phyloP scores from a whole-genome alignment of 192 early-diverging fungal genomes.

The Oehlia diaphana region DNA sequence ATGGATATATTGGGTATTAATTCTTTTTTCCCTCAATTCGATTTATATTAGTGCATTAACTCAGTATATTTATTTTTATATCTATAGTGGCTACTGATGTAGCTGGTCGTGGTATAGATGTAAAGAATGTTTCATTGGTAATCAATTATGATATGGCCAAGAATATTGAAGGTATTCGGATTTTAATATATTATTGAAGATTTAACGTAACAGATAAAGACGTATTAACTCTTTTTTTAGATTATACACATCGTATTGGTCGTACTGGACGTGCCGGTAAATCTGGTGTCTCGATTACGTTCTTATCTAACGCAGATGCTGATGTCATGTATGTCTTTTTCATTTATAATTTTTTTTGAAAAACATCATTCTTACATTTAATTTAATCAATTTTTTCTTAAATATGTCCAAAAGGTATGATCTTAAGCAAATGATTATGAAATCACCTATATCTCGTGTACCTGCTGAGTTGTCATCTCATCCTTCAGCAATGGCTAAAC shows the following conservation, averaged over 20 bases:
- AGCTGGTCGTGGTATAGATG: conserved; percentile 98
- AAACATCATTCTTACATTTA: not conserved
- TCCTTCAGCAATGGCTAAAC: conserved; percentile 80
- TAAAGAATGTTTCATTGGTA: conserved; percentile 95
- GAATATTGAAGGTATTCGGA: conserved; percentile 79
- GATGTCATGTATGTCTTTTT: conserved; percentile 83
- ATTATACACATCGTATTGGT: conserved; percentile 98
- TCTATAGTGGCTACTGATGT: conserved; percentile 91
- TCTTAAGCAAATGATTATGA: conserved; percentile 70
- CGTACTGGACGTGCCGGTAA: conserved; percentile 98
- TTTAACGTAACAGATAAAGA: conserved; percentile 2
- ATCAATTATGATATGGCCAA: conserved; percentile 99
- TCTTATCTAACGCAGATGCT: conserved; percentile 76
- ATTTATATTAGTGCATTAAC: not conserved
- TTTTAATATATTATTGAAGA: not conserved
- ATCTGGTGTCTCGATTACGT: conserved; percentile 87
- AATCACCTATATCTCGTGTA: conserved; percentile 73
- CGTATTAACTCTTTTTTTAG: conserved; percentile 35
- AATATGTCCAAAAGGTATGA: conserved; percentile 49
- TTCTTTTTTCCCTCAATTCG: not conserved
- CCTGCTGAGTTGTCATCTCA: conserved; percentile 87
- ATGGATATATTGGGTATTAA: conserved; percentile 68
- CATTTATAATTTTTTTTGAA: not conserved
- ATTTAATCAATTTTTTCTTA: not conserved
- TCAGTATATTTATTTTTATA: not conserved